Base-by-base conservation (phyloP, 73 alveolate species). In the Tetrahymena thermophila region DNA sequence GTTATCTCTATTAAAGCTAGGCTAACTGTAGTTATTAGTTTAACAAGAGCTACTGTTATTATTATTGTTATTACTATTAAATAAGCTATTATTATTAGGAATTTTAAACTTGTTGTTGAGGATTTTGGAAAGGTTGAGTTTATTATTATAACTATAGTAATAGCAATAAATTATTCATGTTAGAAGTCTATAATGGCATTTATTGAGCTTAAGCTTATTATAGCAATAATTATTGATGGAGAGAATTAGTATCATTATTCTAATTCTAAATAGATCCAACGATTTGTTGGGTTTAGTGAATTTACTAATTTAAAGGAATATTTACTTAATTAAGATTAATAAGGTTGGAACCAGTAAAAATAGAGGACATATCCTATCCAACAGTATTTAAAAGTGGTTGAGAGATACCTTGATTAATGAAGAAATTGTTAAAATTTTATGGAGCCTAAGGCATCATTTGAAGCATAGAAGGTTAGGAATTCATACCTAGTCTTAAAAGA, bases 271-370 rank as follows among this genome's bases (percentile, higher is more conserved):
- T 71, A 71, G 40, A 4, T 28, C 43, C 89, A 71, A 71, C 21
- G 17, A 71, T 19, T 71, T 71, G 37, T 28, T 34, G 21, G 31
- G 37, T 11, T 71, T 71, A 71, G 35, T n/a, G 89, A 31, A 28
- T n/a, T 71, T 71, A 71, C 37, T 71, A 28, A 71, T 71, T 71
- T 28, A 71, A 71, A 28, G 35, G 37, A 31, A 71, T n/a, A 71
- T 71, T 71, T n/a, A n/a, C 89, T 71, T 71, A 71, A 71, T 71
- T 71, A 71, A 71, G 89, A 71, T 71, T 71, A n/a, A 71, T 71
- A 71, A 71, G 89, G 89, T 71, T 71, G 89, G 89, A 71, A n/a
- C 89, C 89, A 71, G 89, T 71, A 71, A 71, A 71, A 71, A 71
- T 71, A 71, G 89, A 71, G 37, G 89, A 71, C 9, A 71, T 16